phyloP scores from a whole-genome alignment of 805 yeast genomes.

The Wickerhamiella kurtzmanii region DNA sequence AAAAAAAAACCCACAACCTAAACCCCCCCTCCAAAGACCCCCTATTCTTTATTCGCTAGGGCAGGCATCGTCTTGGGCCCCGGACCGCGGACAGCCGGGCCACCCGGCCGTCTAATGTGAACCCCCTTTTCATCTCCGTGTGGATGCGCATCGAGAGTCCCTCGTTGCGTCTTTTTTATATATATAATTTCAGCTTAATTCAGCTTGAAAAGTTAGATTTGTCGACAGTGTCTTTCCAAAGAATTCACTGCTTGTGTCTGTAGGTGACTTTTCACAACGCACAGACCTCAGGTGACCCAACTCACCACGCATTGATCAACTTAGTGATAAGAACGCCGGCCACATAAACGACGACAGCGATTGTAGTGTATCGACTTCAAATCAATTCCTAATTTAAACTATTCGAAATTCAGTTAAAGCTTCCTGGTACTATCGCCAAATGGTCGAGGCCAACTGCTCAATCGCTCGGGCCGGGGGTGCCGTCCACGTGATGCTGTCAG shows the following conservation, averaged over 20 bases:
- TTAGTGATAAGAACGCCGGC: too few relatives aligned
- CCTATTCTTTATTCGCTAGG: neutral
- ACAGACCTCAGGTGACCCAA: too few relatives aligned
- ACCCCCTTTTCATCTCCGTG: neutral
- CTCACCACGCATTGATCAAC: conserved; percentile 1
- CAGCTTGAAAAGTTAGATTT: neutral
- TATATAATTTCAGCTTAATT: neutral
- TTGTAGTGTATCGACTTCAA: too few relatives aligned
- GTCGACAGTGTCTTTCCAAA: too few relatives aligned
- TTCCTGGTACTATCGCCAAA: too few relatives aligned
- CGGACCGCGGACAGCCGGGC: neutral
- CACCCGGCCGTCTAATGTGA: neutral
- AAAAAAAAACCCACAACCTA: conserved; percentile 1
- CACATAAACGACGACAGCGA: too few relatives aligned
- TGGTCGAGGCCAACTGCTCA: too few relatives aligned
- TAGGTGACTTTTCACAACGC: too few relatives aligned
- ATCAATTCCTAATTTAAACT: too few relatives aligned
- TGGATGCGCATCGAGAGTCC: neutral
- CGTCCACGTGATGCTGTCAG: neutral
- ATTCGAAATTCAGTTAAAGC: too few relatives aligned
- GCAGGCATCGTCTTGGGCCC: neutral
- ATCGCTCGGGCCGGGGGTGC: neutral
- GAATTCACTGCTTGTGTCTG: too few relatives aligned
- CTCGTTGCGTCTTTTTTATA: neutral
- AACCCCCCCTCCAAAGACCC: neutral